phyloP scores from a whole-genome alignment of 495 filamentous ascomycete species.

The Penicillium pulvis region DNA sequence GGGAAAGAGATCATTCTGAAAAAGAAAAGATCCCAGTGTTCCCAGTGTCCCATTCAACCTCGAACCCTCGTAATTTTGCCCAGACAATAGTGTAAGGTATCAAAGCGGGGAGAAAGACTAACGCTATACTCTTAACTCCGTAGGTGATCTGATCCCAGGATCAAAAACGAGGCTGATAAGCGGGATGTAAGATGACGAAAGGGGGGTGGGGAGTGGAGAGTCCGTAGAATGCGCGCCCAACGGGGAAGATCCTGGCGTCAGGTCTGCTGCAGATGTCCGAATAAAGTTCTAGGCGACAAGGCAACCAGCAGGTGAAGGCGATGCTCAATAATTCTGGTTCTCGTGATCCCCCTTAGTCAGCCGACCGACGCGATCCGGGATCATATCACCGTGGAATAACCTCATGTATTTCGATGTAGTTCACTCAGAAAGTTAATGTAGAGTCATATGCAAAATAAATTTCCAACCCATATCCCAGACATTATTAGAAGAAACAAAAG shows the following conservation, averaged over 20 bases:
- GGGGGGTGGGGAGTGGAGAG: constrained; percentile 10
- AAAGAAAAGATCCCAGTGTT: not conserved
- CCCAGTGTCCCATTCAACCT: not conserved
- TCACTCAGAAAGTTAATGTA: no score
- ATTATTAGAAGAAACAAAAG: no score
- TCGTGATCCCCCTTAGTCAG: not conserved
- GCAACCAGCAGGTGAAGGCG: not conserved
- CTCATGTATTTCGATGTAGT: no score
- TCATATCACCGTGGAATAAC: no score
- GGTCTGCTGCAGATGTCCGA: constrained; percentile 3
- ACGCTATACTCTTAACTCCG: not conserved
- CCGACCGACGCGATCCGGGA: no score
- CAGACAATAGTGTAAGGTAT: not conserved
- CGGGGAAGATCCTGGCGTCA: not conserved
- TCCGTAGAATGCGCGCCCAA: constrained; percentile 1
- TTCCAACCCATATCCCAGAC: no score
- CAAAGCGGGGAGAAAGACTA: not conserved
- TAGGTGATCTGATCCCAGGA: constrained; percentile 19
- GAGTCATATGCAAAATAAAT: no score
- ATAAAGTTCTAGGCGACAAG: constrained; percentile 6
- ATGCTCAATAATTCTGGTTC: not conserved
- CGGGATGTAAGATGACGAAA: constrained; percentile 29
- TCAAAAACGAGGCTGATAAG: constrained; percentile 25
- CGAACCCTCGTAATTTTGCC: not conserved
- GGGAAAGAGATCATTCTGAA: not conserved